phyloP scores from a whole-genome alignment of 192 early-diverging fungal species.

The Obelidium mucronatum region DNA sequence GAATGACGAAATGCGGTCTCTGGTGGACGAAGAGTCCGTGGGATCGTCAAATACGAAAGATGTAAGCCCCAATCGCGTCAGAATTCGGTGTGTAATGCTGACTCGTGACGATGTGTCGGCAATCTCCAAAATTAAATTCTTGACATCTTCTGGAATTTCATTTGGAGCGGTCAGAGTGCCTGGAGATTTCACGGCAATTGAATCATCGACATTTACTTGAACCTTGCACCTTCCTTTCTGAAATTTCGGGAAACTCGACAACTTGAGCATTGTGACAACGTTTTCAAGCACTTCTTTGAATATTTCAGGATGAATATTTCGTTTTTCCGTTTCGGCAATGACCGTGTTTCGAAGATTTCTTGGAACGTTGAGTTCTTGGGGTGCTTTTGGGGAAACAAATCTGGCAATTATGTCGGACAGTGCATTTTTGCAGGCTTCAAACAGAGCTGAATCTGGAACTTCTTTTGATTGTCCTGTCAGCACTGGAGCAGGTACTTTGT shows the following conservation, averaged over 20 bases:
- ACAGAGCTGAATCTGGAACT: background rate
- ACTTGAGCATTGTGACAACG: constrained; percentile 37
- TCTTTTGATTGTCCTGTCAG: constrained; percentile 4
- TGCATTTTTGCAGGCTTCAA: constrained; percentile 21
- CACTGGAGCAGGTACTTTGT: background rate
- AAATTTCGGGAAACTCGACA: constrained; percentile 44
- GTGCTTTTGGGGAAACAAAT: constrained; percentile 10
- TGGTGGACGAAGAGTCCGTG: constrained; percentile 1
- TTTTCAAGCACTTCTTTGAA: constrained; percentile 40
- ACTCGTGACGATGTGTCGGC: constrained; percentile 20
- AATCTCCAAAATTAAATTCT: constrained; percentile 7
- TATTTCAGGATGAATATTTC: constrained; percentile 41
- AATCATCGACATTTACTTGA: constrained; percentile 16
- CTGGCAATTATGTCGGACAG: constrained; percentile 9
- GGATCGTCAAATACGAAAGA: constrained; percentile 18
- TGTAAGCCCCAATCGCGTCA: constrained; percentile 9
- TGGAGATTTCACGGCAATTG: constrained; percentile 13
- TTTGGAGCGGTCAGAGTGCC: background rate
- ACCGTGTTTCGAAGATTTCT: constrained; percentile 22
- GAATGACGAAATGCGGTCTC: constrained; percentile 5
- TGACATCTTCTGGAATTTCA: background rate
- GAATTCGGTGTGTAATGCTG: background rate
- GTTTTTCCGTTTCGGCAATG: constrained; percentile 24
- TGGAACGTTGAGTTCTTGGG: constrained; percentile 41
- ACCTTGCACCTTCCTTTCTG: constrained; percentile 27